Conservation (phyloP, 768 basidiomycete genomes). For the Suillus brevipes region DNA sequence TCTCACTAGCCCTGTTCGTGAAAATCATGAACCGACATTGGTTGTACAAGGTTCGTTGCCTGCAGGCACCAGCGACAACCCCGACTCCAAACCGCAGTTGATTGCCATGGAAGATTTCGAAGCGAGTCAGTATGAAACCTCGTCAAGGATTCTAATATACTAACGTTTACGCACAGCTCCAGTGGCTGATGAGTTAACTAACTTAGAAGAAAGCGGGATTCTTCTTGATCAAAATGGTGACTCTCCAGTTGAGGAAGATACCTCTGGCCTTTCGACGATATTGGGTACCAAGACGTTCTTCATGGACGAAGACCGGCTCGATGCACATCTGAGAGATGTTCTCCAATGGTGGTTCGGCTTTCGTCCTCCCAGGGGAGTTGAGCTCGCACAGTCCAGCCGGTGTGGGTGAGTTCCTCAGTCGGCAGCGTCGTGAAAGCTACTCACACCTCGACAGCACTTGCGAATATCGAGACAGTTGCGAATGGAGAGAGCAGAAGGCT, state of each 20-base stretch:
- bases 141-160: not conserved
- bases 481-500: constrained; percentile 67
- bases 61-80: no score
- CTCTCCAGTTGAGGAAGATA: not conserved
- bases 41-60: constrained; percentile 31
- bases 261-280: constrained; percentile 36
- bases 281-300: constrained; percentile 66
- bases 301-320: constrained; percentile 54
- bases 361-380: constrained; percentile 71
- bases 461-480: constrained; percentile 74
- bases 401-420: constrained; percentile 56
- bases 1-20: constrained; percentile 5
- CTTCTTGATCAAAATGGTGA: not conserved
- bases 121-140: not conserved
- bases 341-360: constrained; percentile 77
- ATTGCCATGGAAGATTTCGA: not conserved
- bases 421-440: constrained; percentile 1
- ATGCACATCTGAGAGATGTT: constrained; percentile 51
- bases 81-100: not conserved
- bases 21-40: constrained; percentile 29
- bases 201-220: not conserved
- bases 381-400: constrained; percentile 53
- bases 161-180: not conserved
- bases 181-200: not conserved
- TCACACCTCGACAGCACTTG: constrained; percentile 48